phyloP scores from a whole-genome alignment of 257 asterid genomes.

The Petunia axillaris region DNA sequence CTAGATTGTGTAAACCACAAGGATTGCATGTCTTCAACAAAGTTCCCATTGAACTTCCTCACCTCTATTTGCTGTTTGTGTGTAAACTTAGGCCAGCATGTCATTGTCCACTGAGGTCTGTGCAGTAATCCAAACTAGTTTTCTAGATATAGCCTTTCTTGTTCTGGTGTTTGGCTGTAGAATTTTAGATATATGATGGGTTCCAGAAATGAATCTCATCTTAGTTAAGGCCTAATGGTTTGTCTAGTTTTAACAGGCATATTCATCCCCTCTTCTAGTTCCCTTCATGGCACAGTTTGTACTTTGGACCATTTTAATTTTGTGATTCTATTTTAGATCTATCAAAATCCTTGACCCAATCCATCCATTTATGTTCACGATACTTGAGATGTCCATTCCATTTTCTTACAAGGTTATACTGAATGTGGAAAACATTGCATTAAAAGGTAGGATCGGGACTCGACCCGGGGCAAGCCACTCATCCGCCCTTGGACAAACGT shows the following conservation, averaged over 20 bases:
- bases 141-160: constrained; percentile 34
- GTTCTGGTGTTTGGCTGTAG: constrained; percentile 30
- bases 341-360: not conserved
- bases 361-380: not conserved
- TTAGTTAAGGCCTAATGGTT: not conserved
- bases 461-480: too few species aligned
- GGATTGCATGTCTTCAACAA: not conserved
- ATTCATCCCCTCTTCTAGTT: not conserved
- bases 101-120: constrained; percentile 33
- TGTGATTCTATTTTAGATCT: not conserved
- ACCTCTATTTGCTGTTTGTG: constrained; percentile 34
- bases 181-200: constrained; percentile 37
- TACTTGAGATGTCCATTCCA: not conserved
- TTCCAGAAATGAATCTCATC: not conserved
- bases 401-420: too few species aligned
- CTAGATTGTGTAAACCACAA: constrained; percentile 18
- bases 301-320: not conserved
- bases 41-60: constrained; percentile 4
- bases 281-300: not conserved
- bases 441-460: too few species aligned
- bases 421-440: too few species aligned
- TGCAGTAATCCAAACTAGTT: constrained; percentile 38
- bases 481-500: too few species aligned
- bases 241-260: constrained; percentile 18
- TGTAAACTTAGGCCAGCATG: constrained; percentile 34